Evolutionary conservation across 2,329 filamentous ascomycete species (phyloP), one percentile per base, ranked within the genome.

Genomic region (Pseudogymnoascus sp.): DNA sequence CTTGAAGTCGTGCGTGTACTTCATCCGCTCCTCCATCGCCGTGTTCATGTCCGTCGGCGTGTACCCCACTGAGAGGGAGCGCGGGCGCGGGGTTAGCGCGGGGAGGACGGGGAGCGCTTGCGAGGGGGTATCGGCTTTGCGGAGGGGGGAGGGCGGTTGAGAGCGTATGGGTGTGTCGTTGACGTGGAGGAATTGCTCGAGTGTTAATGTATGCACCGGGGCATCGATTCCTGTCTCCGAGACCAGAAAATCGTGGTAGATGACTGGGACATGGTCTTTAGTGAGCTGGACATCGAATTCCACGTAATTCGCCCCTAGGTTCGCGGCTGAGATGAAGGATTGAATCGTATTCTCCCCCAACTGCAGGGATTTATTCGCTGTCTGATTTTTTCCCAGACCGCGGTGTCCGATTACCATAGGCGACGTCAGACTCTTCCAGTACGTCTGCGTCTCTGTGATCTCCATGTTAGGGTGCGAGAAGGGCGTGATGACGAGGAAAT

Each of bases 181-280:
- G 70, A 96, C 88, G 73, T 96, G 91, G 18, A 97, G 82, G 73
- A 97, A 97, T 80, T 97, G 95, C 72, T 99, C 93, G 3, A 97
- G 78, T 0, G 95, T 99, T 67, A 99, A 80, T 0, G 91, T 96
- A 73, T 99, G 95, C 1, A 99, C 93, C 0, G 95, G 95, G 0
- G 95, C 95, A 72, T 99, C 95, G 62, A 97, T 95, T 8, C 96
- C 95, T 0, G 95, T 97, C 77, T 99, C 95, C 73, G 92, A 96
- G 74, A 99, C 95, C 12, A 97, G 81, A 72, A 99, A 99, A 75
- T 99, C 95, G 73, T 99, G 95, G 73, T 99, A 99, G 71, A 99
- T 96, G 67, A 99, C 93, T 0, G 95, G 95, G 1, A 99, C 92
- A 70, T 96, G 92, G 73, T 99, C 95, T 73, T 99, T 99, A n/a